phyloP scores from a whole-genome alignment of 139 green algal species.

The Zygnema circumcarinatum region DNA sequence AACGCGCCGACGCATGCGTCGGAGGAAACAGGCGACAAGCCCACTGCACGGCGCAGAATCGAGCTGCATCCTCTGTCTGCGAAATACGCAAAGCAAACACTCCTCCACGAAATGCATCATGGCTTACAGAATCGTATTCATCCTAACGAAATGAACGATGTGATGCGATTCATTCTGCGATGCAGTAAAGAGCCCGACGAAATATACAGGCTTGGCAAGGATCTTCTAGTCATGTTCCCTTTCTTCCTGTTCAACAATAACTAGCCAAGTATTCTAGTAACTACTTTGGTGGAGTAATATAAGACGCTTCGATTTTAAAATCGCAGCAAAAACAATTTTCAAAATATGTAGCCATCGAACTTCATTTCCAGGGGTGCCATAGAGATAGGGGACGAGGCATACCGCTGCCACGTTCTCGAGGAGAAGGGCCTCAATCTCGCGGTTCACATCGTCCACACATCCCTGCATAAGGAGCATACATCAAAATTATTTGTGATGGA shows the following conservation, averaged over 20 bases:
- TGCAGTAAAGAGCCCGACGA: too few relatives aligned
- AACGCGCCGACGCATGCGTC: slow-evolving; percentile 68
- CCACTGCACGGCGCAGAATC: slow-evolving; percentile 83
- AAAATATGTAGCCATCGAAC: too few relatives aligned
- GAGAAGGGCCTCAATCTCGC: slow-evolving; percentile 69
- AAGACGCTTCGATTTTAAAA: too few relatives aligned
- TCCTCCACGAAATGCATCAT: neutral
- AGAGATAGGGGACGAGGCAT: too few relatives aligned
- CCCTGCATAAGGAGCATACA: slow-evolving; percentile 15
- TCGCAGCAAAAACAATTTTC: too few relatives aligned
- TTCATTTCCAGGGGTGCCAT: too few relatives aligned
- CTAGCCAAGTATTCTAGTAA: too few relatives aligned
- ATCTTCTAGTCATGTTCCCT: too few relatives aligned
- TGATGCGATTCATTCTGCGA: neutral
- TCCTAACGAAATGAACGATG: slow-evolving; percentile 5
- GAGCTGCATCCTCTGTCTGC: slow-evolving; percentile 64
- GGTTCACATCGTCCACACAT: slow-evolving; percentile 26
- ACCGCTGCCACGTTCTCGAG: slow-evolving; percentile 61
- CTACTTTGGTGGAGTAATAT: too few relatives aligned
- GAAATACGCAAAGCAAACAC: neutral
- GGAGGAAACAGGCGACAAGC: slow-evolving; percentile 78
- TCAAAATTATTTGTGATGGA: neutral
- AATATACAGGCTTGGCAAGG: too few relatives aligned
- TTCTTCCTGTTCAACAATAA: too few relatives aligned
- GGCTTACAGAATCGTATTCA: too few relatives aligned